These are phyloP conservation scores for Parsonsia alboflavescens DNA, from an alignment of 257 asterid genomes.

Conservation along the genomic window DNA sequence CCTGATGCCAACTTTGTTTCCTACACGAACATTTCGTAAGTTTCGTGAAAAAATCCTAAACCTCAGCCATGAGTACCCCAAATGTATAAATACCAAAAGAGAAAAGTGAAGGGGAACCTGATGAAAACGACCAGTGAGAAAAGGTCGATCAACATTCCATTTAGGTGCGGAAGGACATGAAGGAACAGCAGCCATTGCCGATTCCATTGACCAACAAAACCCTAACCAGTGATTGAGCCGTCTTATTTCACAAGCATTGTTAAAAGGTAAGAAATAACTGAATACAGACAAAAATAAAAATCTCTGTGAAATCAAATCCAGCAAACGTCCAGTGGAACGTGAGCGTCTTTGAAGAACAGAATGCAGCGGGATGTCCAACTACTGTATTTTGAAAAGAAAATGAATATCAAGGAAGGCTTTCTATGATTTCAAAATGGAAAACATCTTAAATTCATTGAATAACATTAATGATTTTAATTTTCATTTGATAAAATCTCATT, in stretches of 20 bases:
- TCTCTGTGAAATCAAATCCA: background rate
- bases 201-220: background rate
- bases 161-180: constrained; percentile 52
- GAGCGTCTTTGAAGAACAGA: background rate
- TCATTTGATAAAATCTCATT: too few species aligned
- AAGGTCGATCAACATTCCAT: constrained; percentile 81
- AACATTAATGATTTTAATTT: too few species aligned
- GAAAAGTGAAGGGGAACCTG: constrained; percentile 32
- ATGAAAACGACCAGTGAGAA: constrained; percentile 67
- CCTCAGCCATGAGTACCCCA: background rate
- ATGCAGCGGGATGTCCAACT: background rate
- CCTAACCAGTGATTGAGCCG: background rate
- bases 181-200: constrained; percentile 12
- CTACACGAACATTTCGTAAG: constrained; percentile 23
- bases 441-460: too few species aligned
- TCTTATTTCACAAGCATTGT: background rate
- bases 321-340: background rate
- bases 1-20: constrained; percentile 43
- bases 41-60: background rate
- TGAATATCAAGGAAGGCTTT: too few species aligned
- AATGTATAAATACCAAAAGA: background rate
- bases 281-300: background rate
- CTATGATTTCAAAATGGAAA: too few species aligned
- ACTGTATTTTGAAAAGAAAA: background rate
- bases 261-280: background rate